A percentile compares a stretch with the other conserved stretches of the same genome.
Conservation (phyloP, 352 stramenopile genomes). For the Pelagophyceae sp. region DNA sequence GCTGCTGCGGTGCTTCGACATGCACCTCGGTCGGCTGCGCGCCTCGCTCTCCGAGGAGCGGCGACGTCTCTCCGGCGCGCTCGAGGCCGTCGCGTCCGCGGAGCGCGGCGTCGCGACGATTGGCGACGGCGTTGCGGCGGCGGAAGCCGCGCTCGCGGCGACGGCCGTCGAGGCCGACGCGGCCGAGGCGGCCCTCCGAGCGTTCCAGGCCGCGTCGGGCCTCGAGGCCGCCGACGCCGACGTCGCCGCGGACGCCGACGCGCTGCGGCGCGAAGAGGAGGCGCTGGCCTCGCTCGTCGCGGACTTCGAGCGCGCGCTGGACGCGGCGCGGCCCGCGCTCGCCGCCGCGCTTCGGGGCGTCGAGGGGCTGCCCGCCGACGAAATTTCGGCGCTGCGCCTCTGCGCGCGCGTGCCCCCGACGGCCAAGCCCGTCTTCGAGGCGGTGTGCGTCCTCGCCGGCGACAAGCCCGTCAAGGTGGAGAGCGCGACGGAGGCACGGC, state of each 20-base stretch:
- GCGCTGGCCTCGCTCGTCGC: not conserved
- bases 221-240: not conserved
- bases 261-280: not conserved
- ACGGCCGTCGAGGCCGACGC: not conserved
- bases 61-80: not conserved
- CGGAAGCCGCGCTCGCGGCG: not conserved
- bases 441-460: not conserved
- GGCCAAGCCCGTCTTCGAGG: not conserved
- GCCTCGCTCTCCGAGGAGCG: not conserved
- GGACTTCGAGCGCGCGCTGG: not conserved
- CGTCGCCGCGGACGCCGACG: not conserved
- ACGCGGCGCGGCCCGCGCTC: not conserved
- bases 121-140: not conserved
- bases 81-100: not conserved
- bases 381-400: not conserved
- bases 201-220: not conserved
- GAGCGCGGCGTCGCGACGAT: not conserved
- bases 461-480: not conserved
- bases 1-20: not conserved
- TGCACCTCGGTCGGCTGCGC: not conserved
- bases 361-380: not conserved
- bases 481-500: not conserved
- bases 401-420: not conserved
- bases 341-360: not conserved
- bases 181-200: not conserved